Evolutionary conservation across 2,329 filamentous ascomycete species (phyloP).

Genomic region (Drechslerella coelobrocha): DNA sequence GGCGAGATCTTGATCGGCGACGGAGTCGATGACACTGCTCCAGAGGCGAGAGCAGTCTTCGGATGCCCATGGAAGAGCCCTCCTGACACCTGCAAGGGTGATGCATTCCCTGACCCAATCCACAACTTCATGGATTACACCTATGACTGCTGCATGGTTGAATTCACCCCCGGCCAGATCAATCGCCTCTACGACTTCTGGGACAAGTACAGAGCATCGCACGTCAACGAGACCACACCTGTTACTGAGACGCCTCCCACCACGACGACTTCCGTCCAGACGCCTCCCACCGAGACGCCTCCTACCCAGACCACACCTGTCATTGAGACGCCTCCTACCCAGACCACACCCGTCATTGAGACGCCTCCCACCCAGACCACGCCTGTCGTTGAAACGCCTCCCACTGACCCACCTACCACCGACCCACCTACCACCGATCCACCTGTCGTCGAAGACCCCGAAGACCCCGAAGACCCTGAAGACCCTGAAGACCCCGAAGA

Average conservation of each 20-base stretch:
- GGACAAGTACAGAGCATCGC: conserved; percentile 57
- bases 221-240: background rate
- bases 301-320: conserved; percentile 13
- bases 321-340: conserved; percentile 5
- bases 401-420: no score
- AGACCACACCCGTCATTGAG: no score
- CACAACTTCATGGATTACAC: conserved; percentile 59
- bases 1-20: no score
- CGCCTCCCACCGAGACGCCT: conserved; percentile 5
- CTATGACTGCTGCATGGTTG: conserved; percentile 61
- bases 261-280: conserved; percentile 3
- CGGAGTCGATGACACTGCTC: conserved; percentile 59
- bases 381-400: no score
- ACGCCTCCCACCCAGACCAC: no score
- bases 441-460: no score
- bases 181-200: conserved; percentile 60
- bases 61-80: conserved; percentile 59
- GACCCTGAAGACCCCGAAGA: no score
- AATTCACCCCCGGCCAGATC: conserved; percentile 61
- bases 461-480: no score
- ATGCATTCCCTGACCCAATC: conserved; percentile 55
- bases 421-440: no score
- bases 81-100: conserved; percentile 55
- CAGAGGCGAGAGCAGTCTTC: conserved; percentile 56
- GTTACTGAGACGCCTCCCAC: conserved; percentile 1